These are phyloP conservation scores for Naganishia friedmannii DNA, from an alignment of 768 basidiomycete species.

Conservation along the genomic window DNA sequence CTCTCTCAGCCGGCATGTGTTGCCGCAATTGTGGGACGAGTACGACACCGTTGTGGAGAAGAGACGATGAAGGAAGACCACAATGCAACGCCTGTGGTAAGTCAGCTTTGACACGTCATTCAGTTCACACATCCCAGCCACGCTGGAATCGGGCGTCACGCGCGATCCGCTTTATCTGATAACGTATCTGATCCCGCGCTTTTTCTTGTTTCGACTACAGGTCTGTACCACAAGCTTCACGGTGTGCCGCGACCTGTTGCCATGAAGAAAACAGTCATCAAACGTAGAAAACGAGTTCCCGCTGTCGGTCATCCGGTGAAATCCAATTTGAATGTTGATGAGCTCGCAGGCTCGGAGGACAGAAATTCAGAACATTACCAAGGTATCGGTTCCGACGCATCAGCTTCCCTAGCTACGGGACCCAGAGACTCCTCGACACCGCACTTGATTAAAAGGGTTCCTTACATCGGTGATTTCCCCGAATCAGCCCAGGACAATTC, in stretches of 20 bases:
- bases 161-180: conserved; percentile 20
- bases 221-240: conserved; percentile 97
- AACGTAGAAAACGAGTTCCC: conserved; percentile 93
- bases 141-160: too few species aligned
- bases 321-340: conserved; percentile 6
- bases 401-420: background rate
- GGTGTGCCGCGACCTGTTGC: conserved; percentile 93
- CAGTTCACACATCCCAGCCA: background rate
- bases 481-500: background rate
- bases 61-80: conserved; percentile 56
- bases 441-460: conserved; percentile 15
- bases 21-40: conserved; percentile 52
- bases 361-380: conserved; percentile 11
- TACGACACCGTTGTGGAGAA: conserved; percentile 56
- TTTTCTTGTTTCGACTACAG: conserved; percentile 54
- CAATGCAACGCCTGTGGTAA: conserved; percentile 57
- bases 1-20: conserved; percentile 50
- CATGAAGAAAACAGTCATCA: conserved; percentile 99
- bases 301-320: conserved; percentile 56
- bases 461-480: background rate
- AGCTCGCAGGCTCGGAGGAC: conserved; percentile 1
- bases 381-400: background rate
- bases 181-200: background rate
- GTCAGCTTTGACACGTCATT: conserved; percentile 35
- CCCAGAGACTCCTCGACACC: conserved; percentile 3